phyloP scores from a whole-genome alignment of 371 early-diverging fungal genomes.

The Rhizopus sp. region DNA sequence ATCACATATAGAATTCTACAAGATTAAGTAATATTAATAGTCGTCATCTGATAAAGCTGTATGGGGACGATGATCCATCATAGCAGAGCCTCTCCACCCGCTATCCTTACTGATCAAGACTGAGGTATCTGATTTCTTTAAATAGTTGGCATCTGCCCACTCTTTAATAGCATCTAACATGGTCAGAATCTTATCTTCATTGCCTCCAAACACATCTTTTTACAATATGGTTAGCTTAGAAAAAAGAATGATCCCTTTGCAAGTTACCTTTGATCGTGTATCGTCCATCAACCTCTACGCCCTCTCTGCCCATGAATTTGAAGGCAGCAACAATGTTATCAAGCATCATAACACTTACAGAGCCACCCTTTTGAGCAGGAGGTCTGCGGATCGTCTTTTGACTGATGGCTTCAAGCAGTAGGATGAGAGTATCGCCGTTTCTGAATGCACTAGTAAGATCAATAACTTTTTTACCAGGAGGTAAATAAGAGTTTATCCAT shows the following conservation, averaged over 20 bases:
- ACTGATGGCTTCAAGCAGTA: conserved; percentile 54
- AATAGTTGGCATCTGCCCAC: conserved; percentile 29
- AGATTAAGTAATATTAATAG: background rate
- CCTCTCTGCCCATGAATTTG: conserved; percentile 66
- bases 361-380: conserved; percentile 29
- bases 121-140: conserved; percentile 17
- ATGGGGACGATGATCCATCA: conserved; percentile 21
- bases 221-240: background rate
- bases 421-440: conserved; percentile 55
- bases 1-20: too few relatives aligned
- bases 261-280: conserved; percentile 50
- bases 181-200: conserved; percentile 49
- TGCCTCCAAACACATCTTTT: conserved; percentile 55
- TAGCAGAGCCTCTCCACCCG: conserved; percentile 31
- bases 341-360: conserved; percentile 49
- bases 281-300: conserved; percentile 53
- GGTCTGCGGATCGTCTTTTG: conserved; percentile 51
- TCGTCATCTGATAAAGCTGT: conserved; percentile 1
- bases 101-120: conserved; percentile 18
- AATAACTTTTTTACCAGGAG: conserved; percentile 32
- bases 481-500: conserved; percentile 60
- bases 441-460: conserved; percentile 54
- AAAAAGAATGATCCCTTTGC: background rate
- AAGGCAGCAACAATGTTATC: conserved; percentile 64
- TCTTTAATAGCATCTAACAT: conserved; percentile 55